Evolutionary conservation across 2,329 filamentous ascomycete genomes (phyloP), one percentile per base, ranked within the genome.

Genomic region (Trichoderma guizhouense): DNA sequence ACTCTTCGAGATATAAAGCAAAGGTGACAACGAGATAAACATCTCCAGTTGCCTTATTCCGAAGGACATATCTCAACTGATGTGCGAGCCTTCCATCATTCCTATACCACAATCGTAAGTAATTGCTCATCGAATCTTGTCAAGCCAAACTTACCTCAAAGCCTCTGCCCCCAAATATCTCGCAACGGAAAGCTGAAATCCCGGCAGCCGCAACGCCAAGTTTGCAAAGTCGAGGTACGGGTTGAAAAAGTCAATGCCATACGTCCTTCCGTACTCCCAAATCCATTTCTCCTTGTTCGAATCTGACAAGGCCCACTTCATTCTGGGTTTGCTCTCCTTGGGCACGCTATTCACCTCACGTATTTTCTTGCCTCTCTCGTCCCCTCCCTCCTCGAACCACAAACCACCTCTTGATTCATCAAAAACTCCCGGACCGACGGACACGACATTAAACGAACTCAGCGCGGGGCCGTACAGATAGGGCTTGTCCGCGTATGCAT

Each of bases 61-160:
- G 95, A 78, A 98, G 87, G 72, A 97, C 93, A 82, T 98, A 98
- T 87, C 95, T 95, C 83, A 97, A 88, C 76, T 90, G 87, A 83
- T 97, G 93, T 85, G 93, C 92, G 86, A 92, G 93, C 79, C 89
- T 87, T 77, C 77, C 77, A 63, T 73, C 73, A 63, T 78, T 76
- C 76, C 79, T 79, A 71, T 57, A 66, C 72, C 71, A 47, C 72
- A 71, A 76, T 75, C 77, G 75, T 30, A 72, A 60, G 21, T 43
- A 21, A 28, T 21, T 3, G 15, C 6, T 30, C 51, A 4, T 28
- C 24, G 21, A 7, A 6, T 28, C 14, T 15, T 9, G 1, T 7
- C 3, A 14, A 18, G 6, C 3, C 5, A 55, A 8, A 81, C 88
- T 83, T 85, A 95, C 92, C 92, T 87, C 63, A 94, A 82, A 14